phyloP scores from a whole-genome alignment of 768 basidiomycete species.

The Boletus sensibilis region DNA sequence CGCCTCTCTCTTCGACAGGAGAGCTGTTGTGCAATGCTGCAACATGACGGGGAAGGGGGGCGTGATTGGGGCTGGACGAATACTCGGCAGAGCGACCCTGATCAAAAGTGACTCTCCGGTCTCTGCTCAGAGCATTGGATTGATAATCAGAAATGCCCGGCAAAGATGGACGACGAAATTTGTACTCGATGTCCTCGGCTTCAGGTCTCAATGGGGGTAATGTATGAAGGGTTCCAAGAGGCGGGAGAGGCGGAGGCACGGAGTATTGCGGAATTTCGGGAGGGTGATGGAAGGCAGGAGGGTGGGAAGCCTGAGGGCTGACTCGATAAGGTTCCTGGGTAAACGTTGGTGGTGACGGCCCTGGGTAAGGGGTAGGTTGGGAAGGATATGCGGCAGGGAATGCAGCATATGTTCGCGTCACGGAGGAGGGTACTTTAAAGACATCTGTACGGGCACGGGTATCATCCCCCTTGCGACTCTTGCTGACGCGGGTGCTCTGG shows the following conservation, averaged over 20 bases:
- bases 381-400: constrained; percentile 37
- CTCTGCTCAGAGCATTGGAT: constrained; percentile 5
- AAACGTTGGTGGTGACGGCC: constrained; percentile 20
- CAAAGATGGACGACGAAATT: constrained; percentile 34
- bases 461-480: constrained; percentile 47
- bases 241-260: constrained; percentile 26
- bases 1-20: constrained; percentile 11
- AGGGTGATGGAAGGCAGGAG: constrained; percentile 16
- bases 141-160: constrained; percentile 15
- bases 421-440: constrained; percentile 31
- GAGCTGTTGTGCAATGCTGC: not conserved
- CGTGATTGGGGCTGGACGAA: not conserved
- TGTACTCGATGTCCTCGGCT: constrained; percentile 30
- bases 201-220: constrained; percentile 30
- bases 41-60: constrained; percentile 5
- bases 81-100: constrained; percentile 18
- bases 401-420: constrained; percentile 42
- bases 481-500: constrained; percentile 61
- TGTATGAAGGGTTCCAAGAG: constrained; percentile 21
- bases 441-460: constrained; percentile 31
- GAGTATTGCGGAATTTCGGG: constrained; percentile 30
- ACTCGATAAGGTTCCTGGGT: constrained; percentile 25
- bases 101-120: constrained; percentile 14
- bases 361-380: constrained; percentile 27
- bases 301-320: constrained; percentile 25